These are phyloP conservation scores for Canavalia gladiata DNA, from an alignment of 306 rosid species.

Conservation along the genomic window DNA sequence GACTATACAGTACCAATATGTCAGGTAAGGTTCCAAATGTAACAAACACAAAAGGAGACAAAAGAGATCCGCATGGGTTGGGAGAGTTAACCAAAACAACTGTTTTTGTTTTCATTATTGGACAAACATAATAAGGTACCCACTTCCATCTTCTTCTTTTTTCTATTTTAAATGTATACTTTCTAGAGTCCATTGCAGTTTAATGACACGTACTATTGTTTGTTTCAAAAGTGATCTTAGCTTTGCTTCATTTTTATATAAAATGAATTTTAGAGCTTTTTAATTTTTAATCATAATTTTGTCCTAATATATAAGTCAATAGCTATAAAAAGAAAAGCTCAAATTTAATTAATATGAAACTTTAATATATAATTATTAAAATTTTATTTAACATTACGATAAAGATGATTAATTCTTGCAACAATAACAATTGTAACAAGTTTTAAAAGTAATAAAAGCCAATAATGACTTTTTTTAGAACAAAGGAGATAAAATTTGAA, in stretches of 20 bases:
- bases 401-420: neutral
- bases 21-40: neutral
- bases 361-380: neutral
- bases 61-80: neutral
- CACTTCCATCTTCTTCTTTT: neutral
- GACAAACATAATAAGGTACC: no score
- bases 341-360: neutral
- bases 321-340: neutral
- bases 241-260: neutral
- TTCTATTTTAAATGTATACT: neutral
- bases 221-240: neutral
- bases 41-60: constrained; percentile 13
- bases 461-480: no score
- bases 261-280: neutral
- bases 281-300: neutral
- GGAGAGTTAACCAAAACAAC: neutral
- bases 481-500: no score
- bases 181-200: neutral
- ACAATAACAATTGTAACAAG: neutral
- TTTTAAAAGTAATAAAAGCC: no score
- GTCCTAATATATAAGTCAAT: neutral
- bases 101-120: neutral
- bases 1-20: neutral
- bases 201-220: neutral
- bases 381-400: neutral